These are phyloP conservation scores for Zygotorulaspora chibaensis DNA, from an alignment of 805 yeast species.

Conservation along the genomic window DNA sequence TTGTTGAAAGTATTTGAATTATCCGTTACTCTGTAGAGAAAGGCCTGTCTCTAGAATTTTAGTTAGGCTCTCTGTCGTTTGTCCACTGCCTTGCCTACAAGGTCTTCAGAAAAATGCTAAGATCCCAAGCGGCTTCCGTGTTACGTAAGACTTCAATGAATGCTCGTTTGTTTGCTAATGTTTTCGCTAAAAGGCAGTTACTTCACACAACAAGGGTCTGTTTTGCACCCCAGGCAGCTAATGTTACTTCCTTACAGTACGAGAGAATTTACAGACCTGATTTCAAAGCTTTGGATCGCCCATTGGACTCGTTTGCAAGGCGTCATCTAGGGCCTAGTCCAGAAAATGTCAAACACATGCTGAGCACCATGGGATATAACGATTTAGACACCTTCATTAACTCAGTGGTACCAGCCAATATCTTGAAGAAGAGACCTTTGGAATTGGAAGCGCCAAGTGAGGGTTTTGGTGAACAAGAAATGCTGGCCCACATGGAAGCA, in stretches of 20 bases:
- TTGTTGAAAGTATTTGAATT: no score
- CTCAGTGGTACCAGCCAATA: constrained; percentile 71
- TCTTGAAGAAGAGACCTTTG: constrained; percentile 65
- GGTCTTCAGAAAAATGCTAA: constrained; percentile 1
- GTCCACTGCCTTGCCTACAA: background rate
- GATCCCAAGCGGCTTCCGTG: constrained; percentile 1
- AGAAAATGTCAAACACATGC: constrained; percentile 59
- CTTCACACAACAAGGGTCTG: background rate
- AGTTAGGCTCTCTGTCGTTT: background rate
- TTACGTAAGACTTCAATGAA: background rate
- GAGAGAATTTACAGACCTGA: constrained; percentile 43
- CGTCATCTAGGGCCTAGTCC: constrained; percentile 88
- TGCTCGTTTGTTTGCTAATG: background rate
- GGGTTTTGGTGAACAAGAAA: constrained; percentile 80
- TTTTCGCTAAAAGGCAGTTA: background rate
- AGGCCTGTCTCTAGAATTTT: background rate
- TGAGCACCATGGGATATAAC: constrained; percentile 55
- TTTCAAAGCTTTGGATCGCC: constrained; percentile 19
- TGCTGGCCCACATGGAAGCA: constrained; percentile 60
- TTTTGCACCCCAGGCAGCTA: constrained; percentile 26
- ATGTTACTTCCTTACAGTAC: constrained; percentile 54
- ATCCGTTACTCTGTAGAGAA: no score
- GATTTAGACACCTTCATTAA: constrained; percentile 68
- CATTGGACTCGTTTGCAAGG: constrained; percentile 78
- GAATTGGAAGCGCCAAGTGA: constrained; percentile 55